A percentile compares a stretch with the other conserved stretches of the same genome.
phyloP scores from a whole-genome alignment of 768 basidiomycete genomes.

The Tulasnella sp. region DNA sequence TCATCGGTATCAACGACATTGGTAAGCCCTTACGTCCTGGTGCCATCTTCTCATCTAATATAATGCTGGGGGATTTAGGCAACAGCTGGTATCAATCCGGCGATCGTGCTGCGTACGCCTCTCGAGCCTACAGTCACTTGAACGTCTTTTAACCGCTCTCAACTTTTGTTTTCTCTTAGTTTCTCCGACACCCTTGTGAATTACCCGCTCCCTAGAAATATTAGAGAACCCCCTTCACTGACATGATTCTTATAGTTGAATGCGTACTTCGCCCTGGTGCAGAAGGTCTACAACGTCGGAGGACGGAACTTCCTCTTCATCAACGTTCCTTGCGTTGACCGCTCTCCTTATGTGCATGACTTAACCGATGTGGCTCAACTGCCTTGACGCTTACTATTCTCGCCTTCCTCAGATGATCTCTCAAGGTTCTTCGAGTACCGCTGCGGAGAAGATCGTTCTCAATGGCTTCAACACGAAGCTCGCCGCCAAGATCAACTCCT shows the following conservation, averaged over 20 bases:
- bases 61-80: conserved; percentile 38
- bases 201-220: conserved; percentile 33
- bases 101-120: conserved; percentile 20
- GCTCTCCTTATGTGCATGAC: conserved; percentile 53
- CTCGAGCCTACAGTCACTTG: conserved; percentile 32
- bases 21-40: conserved; percentile 37
- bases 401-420: neutral
- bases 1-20: conserved; percentile 71
- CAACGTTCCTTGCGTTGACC: conserved; percentile 56
- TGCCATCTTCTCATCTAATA: neutral
- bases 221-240: neutral
- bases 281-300: conserved; percentile 45
- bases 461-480: conserved; percentile 38
- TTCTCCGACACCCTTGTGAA: conserved; percentile 20
- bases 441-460: neutral
- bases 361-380: conserved; percentile 18
- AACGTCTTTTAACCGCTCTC: neutral
- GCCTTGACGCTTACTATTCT: neutral
- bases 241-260: conserved; percentile 37
- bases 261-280: conserved; percentile 48
- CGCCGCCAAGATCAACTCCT: conserved; percentile 37
- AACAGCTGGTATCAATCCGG: conserved; percentile 12
- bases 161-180: neutral
- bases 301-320: conserved; percentile 62
- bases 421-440: neutral